These are phyloP conservation scores for Pelomyxa schiedti DNA, from an alignment of 78 protist species.

Conservation along the genomic window DNA sequence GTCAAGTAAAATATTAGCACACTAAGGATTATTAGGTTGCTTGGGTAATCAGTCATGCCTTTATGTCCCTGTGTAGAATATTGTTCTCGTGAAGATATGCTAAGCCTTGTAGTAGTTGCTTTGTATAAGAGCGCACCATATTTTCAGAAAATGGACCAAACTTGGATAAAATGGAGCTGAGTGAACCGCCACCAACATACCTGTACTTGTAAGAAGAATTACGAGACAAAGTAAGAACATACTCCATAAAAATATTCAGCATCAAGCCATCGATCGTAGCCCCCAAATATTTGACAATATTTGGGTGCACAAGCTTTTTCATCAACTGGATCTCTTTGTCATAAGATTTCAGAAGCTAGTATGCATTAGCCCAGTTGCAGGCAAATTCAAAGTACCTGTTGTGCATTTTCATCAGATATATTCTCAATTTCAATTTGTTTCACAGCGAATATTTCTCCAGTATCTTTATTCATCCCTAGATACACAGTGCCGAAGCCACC, in stretches of 20 bases:
- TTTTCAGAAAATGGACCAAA: slow-evolving; percentile 58
- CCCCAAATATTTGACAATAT: slow-evolving; percentile 44
- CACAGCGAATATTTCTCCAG: too few species aligned
- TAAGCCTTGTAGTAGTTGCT: slow-evolving; percentile 56
- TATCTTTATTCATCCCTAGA: too few species aligned
- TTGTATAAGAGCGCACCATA: slow-evolving; percentile 37
- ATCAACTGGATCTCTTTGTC: too few species aligned
- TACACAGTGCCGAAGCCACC: too few species aligned
- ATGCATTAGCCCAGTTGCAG: too few species aligned
- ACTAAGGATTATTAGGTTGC: too few species aligned
- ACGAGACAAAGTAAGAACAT: slow-evolving; percentile 60
- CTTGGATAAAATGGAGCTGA: slow-evolving; percentile 26
- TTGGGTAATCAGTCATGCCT: too few species aligned
- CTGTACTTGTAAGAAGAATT: too few species aligned
- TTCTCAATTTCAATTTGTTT: too few species aligned
- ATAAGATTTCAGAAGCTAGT: too few species aligned
- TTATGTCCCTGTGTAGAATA: slow-evolving; percentile 57
- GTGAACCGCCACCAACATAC: slow-evolving; percentile 72
- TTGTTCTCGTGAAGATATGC: slow-evolving; percentile 45
- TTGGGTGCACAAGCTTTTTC: slow-evolving; percentile 44
- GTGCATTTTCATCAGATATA: too few species aligned
- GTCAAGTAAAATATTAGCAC: slow-evolving; percentile 68
- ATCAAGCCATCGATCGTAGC: not conserved
- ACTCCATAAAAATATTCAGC: not conserved
- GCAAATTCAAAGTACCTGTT: too few species aligned